A percentile compares a stretch with the other conserved stretches of the same genome.
These are phyloP conservation scores for Blakeslea trispora DNA, from an alignment of 371 early-diverging fungal species.

Conservation along the genomic window DNA sequence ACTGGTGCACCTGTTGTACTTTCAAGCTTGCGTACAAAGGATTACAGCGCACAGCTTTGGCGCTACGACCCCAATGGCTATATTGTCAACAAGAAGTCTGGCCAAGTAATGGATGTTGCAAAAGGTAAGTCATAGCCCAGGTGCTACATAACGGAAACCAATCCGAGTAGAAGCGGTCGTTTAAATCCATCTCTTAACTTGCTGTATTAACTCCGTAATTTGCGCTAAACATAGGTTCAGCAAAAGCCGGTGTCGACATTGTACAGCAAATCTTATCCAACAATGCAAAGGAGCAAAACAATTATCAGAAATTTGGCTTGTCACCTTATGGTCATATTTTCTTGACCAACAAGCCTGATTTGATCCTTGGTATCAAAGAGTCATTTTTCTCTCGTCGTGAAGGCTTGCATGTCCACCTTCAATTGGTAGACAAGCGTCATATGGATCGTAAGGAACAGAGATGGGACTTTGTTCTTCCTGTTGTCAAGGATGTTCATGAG, in stretches of 20 bases:
- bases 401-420: constrained; percentile 51
- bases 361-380: constrained; percentile 58
- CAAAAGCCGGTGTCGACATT: constrained; percentile 52
- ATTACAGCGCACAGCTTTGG: constrained; percentile 54
- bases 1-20: constrained; percentile 39
- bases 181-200: constrained; percentile 6
- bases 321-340: constrained; percentile 48
- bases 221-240: constrained; percentile 32
- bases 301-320: constrained; percentile 38
- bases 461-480: constrained; percentile 48
- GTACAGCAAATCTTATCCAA: constrained; percentile 45
- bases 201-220: constrained; percentile 11
- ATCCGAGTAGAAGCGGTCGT: constrained; percentile 13
- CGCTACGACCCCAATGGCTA: constrained; percentile 52
- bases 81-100: constrained; percentile 59
- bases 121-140: constrained; percentile 38
- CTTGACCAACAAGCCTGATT: constrained; percentile 36
- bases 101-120: constrained; percentile 57
- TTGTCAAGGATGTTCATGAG: constrained; percentile 25
- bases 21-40: constrained; percentile 40
- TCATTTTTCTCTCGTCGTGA: constrained; percentile 51
- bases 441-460: constrained; percentile 47
- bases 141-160: constrained; percentile 15
- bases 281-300: constrained; percentile 27
- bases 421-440: constrained; percentile 39